Percentiles rank a stretch among this genome's conserved stretches.
These are phyloP conservation scores for Penicillium sp. DNA, from an alignment of 2,329 filamentous ascomycete species.

Conservation along the genomic window DNA sequence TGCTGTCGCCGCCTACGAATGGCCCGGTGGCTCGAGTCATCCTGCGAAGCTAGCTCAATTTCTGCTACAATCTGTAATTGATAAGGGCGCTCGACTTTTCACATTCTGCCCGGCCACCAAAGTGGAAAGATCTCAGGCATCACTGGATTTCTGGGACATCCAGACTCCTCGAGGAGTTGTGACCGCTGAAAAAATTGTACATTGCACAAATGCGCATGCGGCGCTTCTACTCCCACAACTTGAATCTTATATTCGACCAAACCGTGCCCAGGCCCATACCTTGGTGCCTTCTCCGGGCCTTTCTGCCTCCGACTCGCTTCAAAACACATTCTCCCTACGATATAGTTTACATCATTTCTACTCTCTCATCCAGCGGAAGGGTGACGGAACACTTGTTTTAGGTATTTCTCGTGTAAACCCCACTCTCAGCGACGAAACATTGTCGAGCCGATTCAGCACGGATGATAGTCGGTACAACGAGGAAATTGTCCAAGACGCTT, in stretches of 20 bases:
- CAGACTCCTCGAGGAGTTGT: constrained; percentile 24
- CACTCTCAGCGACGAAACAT: constrained; percentile 36
- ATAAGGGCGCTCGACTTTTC: constrained; percentile 46
- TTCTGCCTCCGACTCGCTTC: constrained; percentile 37
- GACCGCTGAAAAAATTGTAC: constrained; percentile 22
- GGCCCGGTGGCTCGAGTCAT: constrained; percentile 55
- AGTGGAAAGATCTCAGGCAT: constrained; percentile 19
- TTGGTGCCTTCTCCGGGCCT: constrained; percentile 47
- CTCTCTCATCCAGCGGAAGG: constrained; percentile 52
- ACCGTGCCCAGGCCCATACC: constrained; percentile 51
- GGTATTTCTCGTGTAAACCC: constrained; percentile 51
- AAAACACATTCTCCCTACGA: constrained; percentile 51
- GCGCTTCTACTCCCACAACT: constrained; percentile 25
- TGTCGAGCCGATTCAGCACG: constrained; percentile 36
- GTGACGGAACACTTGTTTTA: constrained; percentile 50
- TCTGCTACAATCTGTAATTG: constrained; percentile 45
- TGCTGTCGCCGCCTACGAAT: constrained; percentile 55
- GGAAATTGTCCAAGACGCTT: constrained; percentile 46
- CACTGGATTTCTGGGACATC: constrained; percentile 17
- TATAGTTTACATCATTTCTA: constrained; percentile 55
- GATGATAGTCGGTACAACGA: constrained; percentile 47
- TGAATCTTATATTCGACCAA: constrained; percentile 44
- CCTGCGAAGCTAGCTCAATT: constrained; percentile 57
- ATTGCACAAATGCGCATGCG: constrained; percentile 32
- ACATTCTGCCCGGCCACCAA: constrained; percentile 48